Conservation (phyloP, 2,329 filamentous ascomycete species). For the Colletotrichum sp. region DNA sequence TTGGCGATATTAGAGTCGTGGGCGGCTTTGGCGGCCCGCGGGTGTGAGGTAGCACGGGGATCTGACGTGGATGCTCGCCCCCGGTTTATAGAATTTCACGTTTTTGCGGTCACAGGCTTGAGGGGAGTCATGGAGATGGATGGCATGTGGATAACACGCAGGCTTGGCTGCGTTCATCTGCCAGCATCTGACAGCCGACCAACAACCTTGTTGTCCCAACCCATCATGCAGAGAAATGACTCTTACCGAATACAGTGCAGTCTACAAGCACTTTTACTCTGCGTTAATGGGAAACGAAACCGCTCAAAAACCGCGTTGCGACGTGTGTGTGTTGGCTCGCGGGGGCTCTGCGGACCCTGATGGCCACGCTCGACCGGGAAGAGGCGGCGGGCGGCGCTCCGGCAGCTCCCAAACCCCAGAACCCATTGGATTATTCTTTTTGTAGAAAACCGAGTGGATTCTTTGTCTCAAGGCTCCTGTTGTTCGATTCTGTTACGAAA, state of each 20-base stretch:
- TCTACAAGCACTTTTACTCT: background rate
- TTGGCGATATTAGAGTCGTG: conserved; percentile 28
- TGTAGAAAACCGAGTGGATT: background rate
- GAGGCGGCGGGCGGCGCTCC: background rate
- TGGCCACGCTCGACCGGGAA: background rate
- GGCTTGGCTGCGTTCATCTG: background rate
- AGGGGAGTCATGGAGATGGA: background rate
- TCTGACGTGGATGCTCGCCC: background rate
- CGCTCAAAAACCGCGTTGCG: background rate
- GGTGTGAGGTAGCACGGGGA: conserved; percentile 24
- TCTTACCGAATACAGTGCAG: background rate
- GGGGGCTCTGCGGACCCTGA: conserved; percentile 6
- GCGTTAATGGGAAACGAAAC: background rate
- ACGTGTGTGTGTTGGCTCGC: background rate
- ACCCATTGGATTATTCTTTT: background rate
- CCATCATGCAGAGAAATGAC: background rate
- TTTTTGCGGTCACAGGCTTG: background rate
- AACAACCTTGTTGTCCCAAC: background rate
- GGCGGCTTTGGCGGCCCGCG: conserved; percentile 39
- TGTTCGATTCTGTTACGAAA: background rate
- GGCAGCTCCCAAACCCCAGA: background rate
- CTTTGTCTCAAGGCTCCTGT: background rate
- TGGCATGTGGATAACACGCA: background rate
- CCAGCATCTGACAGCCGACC: background rate
- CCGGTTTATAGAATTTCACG: background rate